A percentile compares a stretch with the other conserved stretches of the same genome.
These are phyloP conservation scores for Mariannaea sp. DNA, from an alignment of 2,329 filamentous ascomycete species.

Conservation along the genomic window DNA sequence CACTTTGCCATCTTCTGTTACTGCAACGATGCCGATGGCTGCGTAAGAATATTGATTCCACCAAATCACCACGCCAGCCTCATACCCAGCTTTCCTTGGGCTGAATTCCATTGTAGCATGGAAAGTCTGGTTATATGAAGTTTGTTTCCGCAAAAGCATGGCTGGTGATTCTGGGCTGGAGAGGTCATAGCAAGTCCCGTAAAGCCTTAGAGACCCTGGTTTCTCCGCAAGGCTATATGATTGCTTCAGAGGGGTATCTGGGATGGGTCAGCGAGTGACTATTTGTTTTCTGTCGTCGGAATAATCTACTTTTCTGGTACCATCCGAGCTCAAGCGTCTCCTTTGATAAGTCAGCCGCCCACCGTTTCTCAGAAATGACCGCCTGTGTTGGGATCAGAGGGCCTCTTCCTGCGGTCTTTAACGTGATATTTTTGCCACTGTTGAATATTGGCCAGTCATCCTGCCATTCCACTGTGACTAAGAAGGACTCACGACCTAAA, in stretches of 20 bases:
- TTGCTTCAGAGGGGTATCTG: conserved; percentile 32
- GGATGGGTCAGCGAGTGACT: neutral
- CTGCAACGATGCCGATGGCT: conserved; percentile 33
- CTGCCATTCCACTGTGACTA: conserved; percentile 34
- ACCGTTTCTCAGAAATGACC: neutral
- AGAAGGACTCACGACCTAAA: conserved; percentile 33
- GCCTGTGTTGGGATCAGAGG: conserved; percentile 1
- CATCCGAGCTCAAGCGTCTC: conserved; percentile 29
- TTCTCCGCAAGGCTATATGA: conserved; percentile 53
- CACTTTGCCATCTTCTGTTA: neutral
- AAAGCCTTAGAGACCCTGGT: conserved; percentile 51
- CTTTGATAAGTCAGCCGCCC: conserved; percentile 26
- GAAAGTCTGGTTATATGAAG: conserved; percentile 48
- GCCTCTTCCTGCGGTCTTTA: conserved; percentile 25
- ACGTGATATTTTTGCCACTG: conserved; percentile 29
- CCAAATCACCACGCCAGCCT: conserved; percentile 60
- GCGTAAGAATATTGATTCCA: conserved; percentile 54
- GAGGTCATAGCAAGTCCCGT: conserved; percentile 58
- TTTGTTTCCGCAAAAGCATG: conserved; percentile 60
- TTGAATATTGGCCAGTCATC: conserved; percentile 36
- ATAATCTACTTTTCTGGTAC: conserved; percentile 35
- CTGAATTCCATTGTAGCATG: conserved; percentile 51
- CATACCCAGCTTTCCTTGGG: conserved; percentile 48
- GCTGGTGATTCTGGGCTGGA: conserved; percentile 56
- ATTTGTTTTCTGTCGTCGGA: accelerated